Base-by-base conservation (phyloP, 768 basidiomycete species). In the Vararia minispora region DNA sequence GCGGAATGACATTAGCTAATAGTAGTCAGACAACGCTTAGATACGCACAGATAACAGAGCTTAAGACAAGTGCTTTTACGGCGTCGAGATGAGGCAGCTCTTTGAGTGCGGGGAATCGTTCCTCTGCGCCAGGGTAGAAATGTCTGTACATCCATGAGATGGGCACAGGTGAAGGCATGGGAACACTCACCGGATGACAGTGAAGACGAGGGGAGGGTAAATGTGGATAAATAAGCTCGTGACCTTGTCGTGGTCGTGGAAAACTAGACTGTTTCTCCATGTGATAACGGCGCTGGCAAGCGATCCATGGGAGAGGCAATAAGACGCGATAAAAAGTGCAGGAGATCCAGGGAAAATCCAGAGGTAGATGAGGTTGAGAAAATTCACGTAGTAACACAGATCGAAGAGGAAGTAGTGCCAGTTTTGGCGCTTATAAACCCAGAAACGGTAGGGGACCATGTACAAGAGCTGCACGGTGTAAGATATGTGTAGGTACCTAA, bases 251-350 rank as follows among this genome's bases (percentile, higher is more conserved):
- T 77, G 71, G 52, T 94, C 91, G 52, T 99, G 95, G 64, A 99
- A 99, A 3, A 99, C 95, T 17, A 99, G 76, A 47, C 88, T 92
- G 53, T 99, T 99, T 44, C 95, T 72, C 95, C 95, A 99, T 8
- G 94, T 97, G 49, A 97, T 87, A 34, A 98, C 91, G 0, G 94
- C 92, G 36, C 85, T 88, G 0, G 88, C 92, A 23, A 95, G 71
- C 0, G 85, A 74, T 0, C 91, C 95, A 54, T 95, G 81, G 0
- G 89, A 85, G 18, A 98, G 71, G 47, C 87, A 86, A 53, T 95
- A 98, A 52, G 88, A 92, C 4, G 91, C 87, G 35, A 88, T 74
- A 60, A 94, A 97, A 13, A 98, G 68, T 2, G 74, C 64, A 5
- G 80, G 64, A 41, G 72, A 89, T 4, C 66, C 63, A 0, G 95